Percentiles rank a stretch among this genome's conserved stretches.
phyloP scores from a whole-genome alignment of 2,329 filamentous ascomycete genomes.

The Paracamarosporium sp. region DNA sequence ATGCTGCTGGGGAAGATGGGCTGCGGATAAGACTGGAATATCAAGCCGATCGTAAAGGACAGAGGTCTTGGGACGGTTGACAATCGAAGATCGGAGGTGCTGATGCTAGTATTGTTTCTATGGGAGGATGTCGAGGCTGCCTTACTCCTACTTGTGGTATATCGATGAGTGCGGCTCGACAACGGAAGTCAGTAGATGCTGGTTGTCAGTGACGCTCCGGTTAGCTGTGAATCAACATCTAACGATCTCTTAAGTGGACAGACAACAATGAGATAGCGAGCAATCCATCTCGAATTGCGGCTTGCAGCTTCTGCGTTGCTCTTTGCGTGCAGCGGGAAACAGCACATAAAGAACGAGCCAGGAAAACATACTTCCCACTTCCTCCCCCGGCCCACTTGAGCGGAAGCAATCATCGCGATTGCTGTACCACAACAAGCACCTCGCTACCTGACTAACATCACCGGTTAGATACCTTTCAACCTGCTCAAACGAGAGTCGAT shows the following conservation, averaged over 20 bases:
- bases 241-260: neutral
- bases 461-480: neutral
- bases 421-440: slow-evolving; percentile 19
- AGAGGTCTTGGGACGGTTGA: neutral
- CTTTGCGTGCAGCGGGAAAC: neutral
- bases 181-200: neutral
- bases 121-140: slow-evolving; percentile 8
- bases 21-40: too few relatives aligned
- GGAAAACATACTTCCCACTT: neutral
- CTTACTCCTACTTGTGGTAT: neutral
- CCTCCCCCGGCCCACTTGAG: neutral
- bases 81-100: neutral
- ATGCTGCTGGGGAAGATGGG: neutral
- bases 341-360: neutral
- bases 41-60: too few relatives aligned
- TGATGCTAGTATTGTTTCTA: neutral
- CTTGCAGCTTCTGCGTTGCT: neutral
- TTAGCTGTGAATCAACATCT: neutral
- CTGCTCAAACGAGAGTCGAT: neutral
- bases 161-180: neutral
- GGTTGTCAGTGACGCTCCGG: neutral
- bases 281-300: neutral
- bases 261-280: neutral
- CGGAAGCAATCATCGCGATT: slow-evolving; percentile 15
- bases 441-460: neutral